Evolutionary conservation across 306 rosid genomes (phyloP).

Genomic region (Vigna unguiculata): DNA sequence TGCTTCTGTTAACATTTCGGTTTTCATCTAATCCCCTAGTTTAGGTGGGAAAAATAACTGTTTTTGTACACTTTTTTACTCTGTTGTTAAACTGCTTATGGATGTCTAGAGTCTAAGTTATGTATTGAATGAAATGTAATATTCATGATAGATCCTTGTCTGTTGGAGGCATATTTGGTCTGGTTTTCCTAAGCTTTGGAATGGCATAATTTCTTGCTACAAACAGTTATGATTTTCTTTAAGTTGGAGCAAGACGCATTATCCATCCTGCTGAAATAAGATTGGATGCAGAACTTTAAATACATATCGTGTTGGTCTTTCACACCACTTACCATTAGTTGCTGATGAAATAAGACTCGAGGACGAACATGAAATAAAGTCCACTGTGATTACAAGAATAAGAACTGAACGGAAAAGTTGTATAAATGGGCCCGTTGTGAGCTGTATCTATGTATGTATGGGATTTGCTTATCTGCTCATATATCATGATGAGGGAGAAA

Average conservation of each 20-base stretch:
- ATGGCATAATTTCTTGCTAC: too few species aligned
- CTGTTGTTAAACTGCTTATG: slow-evolving; percentile 21
- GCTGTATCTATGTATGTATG: not conserved
- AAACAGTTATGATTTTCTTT: too few species aligned
- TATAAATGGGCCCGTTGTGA: too few species aligned
- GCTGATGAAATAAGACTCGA: not conserved
- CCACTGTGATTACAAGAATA: too few species aligned
- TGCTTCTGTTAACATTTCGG: not conserved
- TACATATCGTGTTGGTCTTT: too few species aligned
- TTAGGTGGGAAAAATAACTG: slow-evolving; percentile 12
- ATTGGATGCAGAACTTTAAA: too few species aligned
- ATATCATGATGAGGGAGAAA: not conserved
- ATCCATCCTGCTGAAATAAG: too few species aligned
- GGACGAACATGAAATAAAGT: not conserved
- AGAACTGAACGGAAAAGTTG: too few species aligned
- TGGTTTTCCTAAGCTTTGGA: too few species aligned
- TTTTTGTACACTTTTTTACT: slow-evolving; percentile 3
- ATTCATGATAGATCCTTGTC: not conserved
- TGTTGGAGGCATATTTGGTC: too few species aligned
- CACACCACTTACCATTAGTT: not conserved
- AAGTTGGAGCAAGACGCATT: too few species aligned
- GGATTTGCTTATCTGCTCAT: not conserved
- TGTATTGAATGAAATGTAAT: slow-evolving; percentile 20
- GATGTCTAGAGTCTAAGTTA: too few species aligned
- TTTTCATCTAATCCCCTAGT: not conserved